Conservation (phyloP, 768 basidiomycete genomes). For the Arthromyces matolae region DNA sequence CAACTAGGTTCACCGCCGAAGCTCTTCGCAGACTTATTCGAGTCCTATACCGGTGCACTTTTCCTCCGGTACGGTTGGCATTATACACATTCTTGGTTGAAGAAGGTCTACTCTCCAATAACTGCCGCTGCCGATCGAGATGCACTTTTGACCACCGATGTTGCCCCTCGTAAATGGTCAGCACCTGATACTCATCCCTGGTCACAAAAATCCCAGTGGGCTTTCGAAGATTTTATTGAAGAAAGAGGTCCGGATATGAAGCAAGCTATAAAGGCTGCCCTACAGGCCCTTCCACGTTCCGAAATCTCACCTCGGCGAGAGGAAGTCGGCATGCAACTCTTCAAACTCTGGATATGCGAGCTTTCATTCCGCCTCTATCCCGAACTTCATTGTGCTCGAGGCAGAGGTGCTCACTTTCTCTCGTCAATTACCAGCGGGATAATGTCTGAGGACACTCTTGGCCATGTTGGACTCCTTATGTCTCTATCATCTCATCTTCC, state of each 20-base stretch:
- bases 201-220: neutral
- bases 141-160: slow-evolving; percentile 10
- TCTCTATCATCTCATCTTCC: slow-evolving; percentile 20
- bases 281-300: slow-evolving; percentile 1
- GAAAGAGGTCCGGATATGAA: neutral
- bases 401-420: slow-evolving; percentile 20
- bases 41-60: slow-evolving; percentile 28
- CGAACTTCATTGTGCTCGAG: slow-evolving; percentile 17
- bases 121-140: slow-evolving; percentile 23
- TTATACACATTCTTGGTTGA: slow-evolving; percentile 22
- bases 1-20: slow-evolving; percentile 23
- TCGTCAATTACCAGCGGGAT: slow-evolving; percentile 17
- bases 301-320: slow-evolving; percentile 18
- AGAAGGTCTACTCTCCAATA: slow-evolving; percentile 20
- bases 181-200: slow-evolving; percentile 5
- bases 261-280: neutral
- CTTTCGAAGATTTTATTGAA: slow-evolving; percentile 8
- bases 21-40: slow-evolving; percentile 29
- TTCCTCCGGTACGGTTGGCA: slow-evolving; percentile 27
- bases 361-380: slow-evolving; percentile 20
- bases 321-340: slow-evolving; percentile 26
- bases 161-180: slow-evolving; percentile 3
- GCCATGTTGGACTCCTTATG: slow-evolving; percentile 19
- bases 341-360: slow-evolving; percentile 29
- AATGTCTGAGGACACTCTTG: slow-evolving; percentile 15